Conservation (phyloP, 805 yeast genomes). For the Candida railenensis region DNA sequence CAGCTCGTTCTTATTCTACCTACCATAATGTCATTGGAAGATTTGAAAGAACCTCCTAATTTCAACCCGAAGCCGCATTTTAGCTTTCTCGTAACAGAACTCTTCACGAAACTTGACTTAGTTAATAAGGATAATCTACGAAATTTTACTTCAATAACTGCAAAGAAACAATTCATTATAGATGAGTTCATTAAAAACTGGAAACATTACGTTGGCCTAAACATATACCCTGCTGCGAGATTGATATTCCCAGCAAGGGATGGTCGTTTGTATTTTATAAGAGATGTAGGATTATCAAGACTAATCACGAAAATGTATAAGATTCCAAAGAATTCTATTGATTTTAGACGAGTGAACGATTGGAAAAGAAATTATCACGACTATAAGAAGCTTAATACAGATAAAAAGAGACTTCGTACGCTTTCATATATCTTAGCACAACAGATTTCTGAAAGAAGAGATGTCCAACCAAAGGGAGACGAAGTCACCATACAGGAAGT, state of each 20-base stretch:
- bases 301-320: slow-evolving; percentile 48
- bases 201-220: slow-evolving; percentile 36
- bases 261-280: slow-evolving; percentile 57
- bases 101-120: slow-evolving; percentile 41
- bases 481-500: slow-evolving; percentile 27
- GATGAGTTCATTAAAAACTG: slow-evolving; percentile 28
- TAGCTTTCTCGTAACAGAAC: slow-evolving; percentile 35
- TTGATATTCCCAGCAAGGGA: slow-evolving; percentile 66
- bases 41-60: slow-evolving; percentile 10
- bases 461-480: slow-evolving; percentile 26
- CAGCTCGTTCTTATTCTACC: too few species aligned
- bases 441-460: slow-evolving; percentile 53
- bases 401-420: slow-evolving; percentile 40
- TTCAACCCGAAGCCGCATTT: slow-evolving; percentile 35
- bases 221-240: slow-evolving; percentile 67
- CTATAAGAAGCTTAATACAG: slow-evolving; percentile 35
- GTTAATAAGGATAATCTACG: slow-evolving; percentile 27
- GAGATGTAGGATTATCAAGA: slow-evolving; percentile 60
- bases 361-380: slow-evolving; percentile 37
- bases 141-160: slow-evolving; percentile 19
- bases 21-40: slow-evolving; percentile 7
- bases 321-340: slow-evolving; percentile 60
- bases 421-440: slow-evolving; percentile 49
- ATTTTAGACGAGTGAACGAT: slow-evolving; percentile 43
- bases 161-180: slow-evolving; percentile 26